A percentile compares a stretch with the other conserved stretches of the same genome.
Conservation (phyloP, 2,329 filamentous ascomycete genomes). For the Xylaria sp. region DNA sequence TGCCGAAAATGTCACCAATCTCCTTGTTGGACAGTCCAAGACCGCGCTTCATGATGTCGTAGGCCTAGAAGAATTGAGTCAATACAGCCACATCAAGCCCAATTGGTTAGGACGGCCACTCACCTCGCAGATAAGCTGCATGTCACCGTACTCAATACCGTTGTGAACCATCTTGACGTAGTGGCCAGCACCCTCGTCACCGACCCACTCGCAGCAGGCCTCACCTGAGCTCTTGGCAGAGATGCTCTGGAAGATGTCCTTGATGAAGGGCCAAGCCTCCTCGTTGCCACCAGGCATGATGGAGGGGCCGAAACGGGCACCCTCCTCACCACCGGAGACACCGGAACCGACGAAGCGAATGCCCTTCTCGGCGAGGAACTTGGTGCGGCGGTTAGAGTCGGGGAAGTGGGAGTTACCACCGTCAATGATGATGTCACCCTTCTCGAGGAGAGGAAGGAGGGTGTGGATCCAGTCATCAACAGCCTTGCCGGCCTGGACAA, state of each 20-base stretch:
- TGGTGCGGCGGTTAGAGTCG: conserved; percentile 94
- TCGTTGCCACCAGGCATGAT: conserved; percentile 99
- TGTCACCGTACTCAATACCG: conserved; percentile 99
- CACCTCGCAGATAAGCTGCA: conserved; percentile 99
- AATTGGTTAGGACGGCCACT: conserved; percentile 26
- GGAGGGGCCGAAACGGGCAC: conserved; percentile 93
- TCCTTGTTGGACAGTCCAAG: conserved; percentile 85
- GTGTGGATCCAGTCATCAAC: conserved; percentile 99
- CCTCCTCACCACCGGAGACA: conserved; percentile 99
- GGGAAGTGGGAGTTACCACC: conserved; percentile 99
- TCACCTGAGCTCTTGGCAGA: conserved; percentile 96
- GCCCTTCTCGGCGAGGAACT: conserved; percentile 80
- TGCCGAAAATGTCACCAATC: conserved; percentile 87
- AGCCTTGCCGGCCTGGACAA: conserved; percentile 96
- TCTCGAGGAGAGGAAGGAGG: conserved; percentile 74
- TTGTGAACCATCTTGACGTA: conserved; percentile 99
- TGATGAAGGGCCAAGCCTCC: conserved; percentile 95
- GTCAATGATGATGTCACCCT: conserved; percentile 98
- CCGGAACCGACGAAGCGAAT: conserved; percentile 94
- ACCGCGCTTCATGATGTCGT: conserved; percentile 99
- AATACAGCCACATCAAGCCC: background rate
- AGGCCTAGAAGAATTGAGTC: conserved; percentile 59
- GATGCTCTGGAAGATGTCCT: conserved; percentile 98
- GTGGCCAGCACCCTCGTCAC: conserved; percentile 98
- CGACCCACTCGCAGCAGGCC: conserved; percentile 99